Base-by-base conservation (phyloP, 2,329 filamentous ascomycete species). In the Endoconidiophora polonica region DNA sequence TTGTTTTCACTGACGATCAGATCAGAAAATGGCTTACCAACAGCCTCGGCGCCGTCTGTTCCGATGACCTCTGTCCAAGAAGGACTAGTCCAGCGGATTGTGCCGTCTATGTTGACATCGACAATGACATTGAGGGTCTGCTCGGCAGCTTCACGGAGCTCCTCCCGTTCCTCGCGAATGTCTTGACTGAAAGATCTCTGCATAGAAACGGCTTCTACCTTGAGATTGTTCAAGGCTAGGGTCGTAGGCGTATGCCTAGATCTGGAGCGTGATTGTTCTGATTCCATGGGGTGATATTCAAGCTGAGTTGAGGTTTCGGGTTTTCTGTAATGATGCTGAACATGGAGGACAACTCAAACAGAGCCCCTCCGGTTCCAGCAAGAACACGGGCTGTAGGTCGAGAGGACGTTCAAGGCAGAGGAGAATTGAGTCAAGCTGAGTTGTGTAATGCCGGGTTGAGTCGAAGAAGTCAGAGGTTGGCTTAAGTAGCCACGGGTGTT, bases 101-200 rank as follows among this genome's bases (percentile, higher is more conserved):
- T 83, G 56, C 86, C 86, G 61, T 95, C 84, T 50, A 96, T 74
- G 60, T 87, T 86, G 56, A 98, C 73, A 67, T 98, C 90, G 61
- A 98, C 75, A 62, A 98, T 94, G 56, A 94, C 85, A 65, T 96
- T 98, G 62, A 94, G 73, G 20, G 88, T 95, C 68, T 95, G 86
- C 66, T 96, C 90, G 46, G 90, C 91, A 39, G 90, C 91, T 68
- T 94, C 86, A 61, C 88, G 87, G 57, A 98, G 74, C 62, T 96
- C 90, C 62, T 94, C 84, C 55, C 88, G 78, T 68, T 96, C 87
- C 61, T 93, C 86, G 58, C 86, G 81, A 59, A 96, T 95, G 63
- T 94, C 81, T 65, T 87, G 79, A 66, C 84, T 95, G 57, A 91
- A 69, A 10, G 86, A 73, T 52, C 78, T 68, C 62, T 77, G 72